Evolutionary conservation across 31 red algal species (phyloP), one percentile per base, ranked within the genome.

Genomic region (Bonnemaisonia californica): DNA sequence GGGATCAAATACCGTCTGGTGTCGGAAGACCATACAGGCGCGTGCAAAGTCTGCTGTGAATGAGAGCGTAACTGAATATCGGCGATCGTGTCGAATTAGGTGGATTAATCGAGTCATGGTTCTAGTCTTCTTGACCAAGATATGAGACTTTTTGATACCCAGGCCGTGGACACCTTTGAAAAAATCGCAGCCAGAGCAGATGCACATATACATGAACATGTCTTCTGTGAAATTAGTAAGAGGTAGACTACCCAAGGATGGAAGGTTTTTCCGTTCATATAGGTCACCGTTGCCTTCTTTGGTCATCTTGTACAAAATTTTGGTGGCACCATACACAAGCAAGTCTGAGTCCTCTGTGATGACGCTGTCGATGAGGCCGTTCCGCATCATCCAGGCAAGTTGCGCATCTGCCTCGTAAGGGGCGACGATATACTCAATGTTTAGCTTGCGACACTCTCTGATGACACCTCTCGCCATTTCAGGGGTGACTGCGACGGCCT

Each of bases 401-500:
- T 99, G 97, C 3, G 97, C 97, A 79, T 99, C 97, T 2, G 97
- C 97, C 60, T 99, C 97, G 73, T 99, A 99, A 26, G 93, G 97
- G 34, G 97, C 97, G 3, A 99, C 97, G 54, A 91, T 45, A 37
- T 83, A 93, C 26, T 91, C 81, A 38, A 99, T 76, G 62, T 86
- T 90, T 2, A 88, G 59, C 80, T 81, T 77, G 16, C 89, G 74
- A 45, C 88, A 76, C 47, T 82, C 87, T 32, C 78, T 54, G 34
- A 95, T 94, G 13, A 99, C 82, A 19, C 83, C 45, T 42, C 81
- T 69, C 41, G 84, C 93, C 97, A 99, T 99, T 48, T 96, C 73
- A 12, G 89, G 94, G 12, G 86, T 99, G 41, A 99, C 94, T 40
- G 72, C 60, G 42, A 93, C 84, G 34, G 89, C 77, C 24, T 80